Base-by-base conservation (phyloP, 169 alveolate genomes). In the Theileria parva region DNA sequence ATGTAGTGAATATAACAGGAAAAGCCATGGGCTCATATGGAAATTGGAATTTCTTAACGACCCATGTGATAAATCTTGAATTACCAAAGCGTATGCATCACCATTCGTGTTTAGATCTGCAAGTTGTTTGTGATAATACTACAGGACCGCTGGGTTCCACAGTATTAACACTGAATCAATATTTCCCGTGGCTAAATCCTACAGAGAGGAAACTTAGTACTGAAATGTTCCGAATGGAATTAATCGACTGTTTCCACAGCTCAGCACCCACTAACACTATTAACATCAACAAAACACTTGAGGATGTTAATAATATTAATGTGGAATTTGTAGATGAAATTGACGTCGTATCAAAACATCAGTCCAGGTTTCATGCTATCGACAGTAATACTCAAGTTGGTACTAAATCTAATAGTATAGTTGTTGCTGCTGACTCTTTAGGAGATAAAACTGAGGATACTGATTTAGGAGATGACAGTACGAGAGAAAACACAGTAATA, bases 31-130 rank as follows among this genome's bases (percentile, higher is more conserved):
- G 94, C 0, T 74, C 80, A 57, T 89, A 88, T 59, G 91, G 92
- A 11, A 85, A 88, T 57, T 87, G 92, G 91, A 85, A 88, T 66
- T 91, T 80, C 13, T 66, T 85, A 55, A 80, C 88, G 50, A 79
- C 86, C 30, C 92, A 88, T 53, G 89, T 81, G 30, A 77, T 93
- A 60, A 71, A 68, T 13, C 93, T 87, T 21, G 88, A 88, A 7
- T 74, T 93, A 27, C 96, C 96, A 17, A 93, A 93, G 57, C 87
- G 96, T 57, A 91, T 93, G 95, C 96, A 93, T 61, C 96, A 93
- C 67, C 96, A 93, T 74, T 81, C 92, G 61, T 91, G 83, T 73
- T 73, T 93, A 25, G 95, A 93, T 63, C 92, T 93, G 17, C 73
- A 80, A 27, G 74, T 93, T 0, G 79, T 86, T 17, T 76, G 79